Base-by-base conservation (phyloP, 2,329 filamentous ascomycete species). In the Pestalotiopsis fici region DNA sequence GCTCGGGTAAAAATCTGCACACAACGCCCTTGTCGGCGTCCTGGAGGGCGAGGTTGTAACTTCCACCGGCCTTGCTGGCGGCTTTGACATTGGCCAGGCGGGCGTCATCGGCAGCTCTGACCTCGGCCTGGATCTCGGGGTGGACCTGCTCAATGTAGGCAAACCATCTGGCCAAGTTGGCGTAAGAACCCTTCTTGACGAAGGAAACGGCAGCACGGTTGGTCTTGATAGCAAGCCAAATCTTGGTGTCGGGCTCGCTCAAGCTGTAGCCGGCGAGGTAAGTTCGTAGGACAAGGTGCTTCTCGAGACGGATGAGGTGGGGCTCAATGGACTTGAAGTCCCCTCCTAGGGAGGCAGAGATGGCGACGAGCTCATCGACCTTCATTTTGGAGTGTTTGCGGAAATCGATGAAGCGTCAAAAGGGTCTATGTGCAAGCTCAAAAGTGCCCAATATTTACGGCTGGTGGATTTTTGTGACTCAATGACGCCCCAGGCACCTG, bases 1-100 rank as follows among this genome's bases (percentile, higher is more conserved):
- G 95, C 89, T 98, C 95, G 3, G 95, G 95, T 18, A 95, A 90
- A 83, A 98, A 98, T 74, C 95, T 87, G 25, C 94, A 97, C 23
- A 98, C 93, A 67, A 98, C 94, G 3, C 94, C 94, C 78, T 95
- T 91, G 47, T 95, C 93, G 9, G 92, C 91, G 78, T 97, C 93
- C 74, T 92, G 90, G 47, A 98, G 86, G 2, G 91, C 92, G 78
- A 98, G 93, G 77, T 97, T 94, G 81, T 96, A 98, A 85, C 90
- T 97, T 67, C 88, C 94, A 71, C 93, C 93, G 64, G 92, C 91
- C 78, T 93, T 93, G 75, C 88, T 91, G 71, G 87, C 88, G 25
- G 88, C 88, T 47, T 85, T 85, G 71, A 91, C 89, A 84, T 92
- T 93, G 73, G 88, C 88, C 77, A 88, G 90, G 69, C 88, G 87